Conservation (phyloP, 83 land plant species). For the Thuja plicata region DNA sequence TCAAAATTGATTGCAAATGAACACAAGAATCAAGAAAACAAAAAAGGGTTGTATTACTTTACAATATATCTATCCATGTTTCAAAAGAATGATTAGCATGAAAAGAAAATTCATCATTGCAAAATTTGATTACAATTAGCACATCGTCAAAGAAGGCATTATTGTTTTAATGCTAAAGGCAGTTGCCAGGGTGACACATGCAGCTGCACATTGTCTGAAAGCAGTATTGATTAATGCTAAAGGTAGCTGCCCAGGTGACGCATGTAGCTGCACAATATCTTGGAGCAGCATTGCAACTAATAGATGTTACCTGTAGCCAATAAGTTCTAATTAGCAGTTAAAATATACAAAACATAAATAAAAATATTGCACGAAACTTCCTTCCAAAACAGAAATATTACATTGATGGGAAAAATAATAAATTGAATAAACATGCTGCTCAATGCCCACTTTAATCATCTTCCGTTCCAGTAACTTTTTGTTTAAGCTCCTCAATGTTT, state of each 20-base stretch:
- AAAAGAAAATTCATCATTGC: too few relatives aligned
- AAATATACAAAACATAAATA: neutral
- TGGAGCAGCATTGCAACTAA: neutral
- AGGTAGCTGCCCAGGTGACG: neutral
- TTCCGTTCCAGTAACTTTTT: constrained; percentile 41
- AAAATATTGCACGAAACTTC: neutral
- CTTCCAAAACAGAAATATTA: neutral
- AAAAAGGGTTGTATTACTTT: too few relatives aligned
- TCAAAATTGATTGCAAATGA: too few relatives aligned
- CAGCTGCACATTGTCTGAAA: neutral
- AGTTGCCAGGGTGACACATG: too few relatives aligned
- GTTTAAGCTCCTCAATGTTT: constrained; percentile 53
- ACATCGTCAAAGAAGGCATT: too few relatives aligned
- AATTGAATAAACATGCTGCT: neutral
- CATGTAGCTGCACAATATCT: neutral
- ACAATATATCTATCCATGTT: too few relatives aligned
- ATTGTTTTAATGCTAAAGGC: too few relatives aligned
- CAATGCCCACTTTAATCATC: constrained; percentile 3
- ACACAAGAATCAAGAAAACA: too few relatives aligned
- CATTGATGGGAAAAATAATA: neutral
- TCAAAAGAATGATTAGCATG: too few relatives aligned
- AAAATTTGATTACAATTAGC: too few relatives aligned
- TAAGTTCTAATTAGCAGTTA: neutral
- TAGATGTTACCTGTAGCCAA: neutral
- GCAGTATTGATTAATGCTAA: neutral